A percentile compares a stretch with the other conserved stretches of the same genome.
Evolutionary conservation across 1,139 yeast species (phyloP).

Genomic region (Blastobotrys indianensis): DNA sequence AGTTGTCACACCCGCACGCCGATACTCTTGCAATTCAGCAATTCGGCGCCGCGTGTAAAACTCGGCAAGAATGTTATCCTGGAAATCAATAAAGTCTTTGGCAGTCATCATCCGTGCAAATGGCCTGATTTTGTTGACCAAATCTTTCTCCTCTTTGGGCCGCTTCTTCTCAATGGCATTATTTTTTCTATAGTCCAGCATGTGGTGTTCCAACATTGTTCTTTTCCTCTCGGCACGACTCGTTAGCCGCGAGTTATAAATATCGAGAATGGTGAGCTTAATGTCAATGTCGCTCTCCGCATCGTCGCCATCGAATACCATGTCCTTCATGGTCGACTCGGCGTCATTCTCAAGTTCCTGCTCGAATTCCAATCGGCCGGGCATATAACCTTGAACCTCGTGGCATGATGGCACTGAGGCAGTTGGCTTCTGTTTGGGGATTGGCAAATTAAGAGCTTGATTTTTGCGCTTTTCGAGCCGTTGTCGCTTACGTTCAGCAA

Average conservation of each 20-base stretch:
- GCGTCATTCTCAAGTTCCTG: slow-evolving; percentile 97
- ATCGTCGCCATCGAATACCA: slow-evolving; percentile 93
- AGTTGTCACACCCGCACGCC: slow-evolving; percentile 80
- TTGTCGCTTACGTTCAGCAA: slow-evolving; percentile 60
- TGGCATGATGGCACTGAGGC: slow-evolving; percentile 96
- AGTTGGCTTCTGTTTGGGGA: slow-evolving; percentile 78
- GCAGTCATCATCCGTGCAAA: slow-evolving; percentile 76
- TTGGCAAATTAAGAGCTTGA: slow-evolving; percentile 42
- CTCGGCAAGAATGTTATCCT: slow-evolving; percentile 69
- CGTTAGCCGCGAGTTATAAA: slow-evolving; percentile 82
- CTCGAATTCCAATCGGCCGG: slow-evolving; percentile 95
- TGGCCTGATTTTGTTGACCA: slow-evolving; percentile 68
- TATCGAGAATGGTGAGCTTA: slow-evolving; percentile 79
- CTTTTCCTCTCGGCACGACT: slow-evolving; percentile 91
- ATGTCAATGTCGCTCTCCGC: slow-evolving; percentile 81
- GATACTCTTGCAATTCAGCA: slow-evolving; percentile 88
- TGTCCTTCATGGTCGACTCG: slow-evolving; percentile 86
- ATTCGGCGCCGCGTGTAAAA: slow-evolving; percentile 74
- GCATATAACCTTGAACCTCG: slow-evolving; percentile 97
- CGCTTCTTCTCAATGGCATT: slow-evolving; percentile 71
- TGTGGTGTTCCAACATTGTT: slow-evolving; percentile 63
- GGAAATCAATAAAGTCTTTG: slow-evolving; percentile 68
- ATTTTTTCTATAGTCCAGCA: slow-evolving; percentile 81
- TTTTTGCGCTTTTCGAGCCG: slow-evolving; percentile 65
- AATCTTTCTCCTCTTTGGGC: slow-evolving; percentile 83